Evolutionary conservation across 2,329 filamentous ascomycete species (phyloP), one percentile per base, ranked within the genome.

Genomic region (Trichothecium roseum): DNA sequence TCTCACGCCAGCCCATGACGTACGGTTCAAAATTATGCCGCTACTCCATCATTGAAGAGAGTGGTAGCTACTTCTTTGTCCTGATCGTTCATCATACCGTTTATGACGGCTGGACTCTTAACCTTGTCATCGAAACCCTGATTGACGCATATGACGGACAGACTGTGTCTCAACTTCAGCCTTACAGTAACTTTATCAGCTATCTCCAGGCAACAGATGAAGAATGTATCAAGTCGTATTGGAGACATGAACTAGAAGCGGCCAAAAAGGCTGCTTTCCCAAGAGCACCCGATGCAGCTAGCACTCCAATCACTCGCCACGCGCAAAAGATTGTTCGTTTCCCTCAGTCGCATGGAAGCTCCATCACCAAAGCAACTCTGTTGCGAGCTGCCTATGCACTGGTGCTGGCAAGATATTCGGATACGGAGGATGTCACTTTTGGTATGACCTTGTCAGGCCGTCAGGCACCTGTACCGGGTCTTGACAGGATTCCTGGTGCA

Each of bases 61-160:
- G 29, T 9, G 27, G 18, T 8, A 27, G 18, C 2, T 36, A 30
- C 2, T 33, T 17, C 13, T 39, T 47, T 16, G 30, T 46, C 14
- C 45, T 37, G 42, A 43, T 38, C 3, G 37, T 41, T 20, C 47
- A 49, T 17, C 68, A 72, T 39, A 60, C 60, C 12, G 48, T 70
- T 1, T 72, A 72, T 37, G 69, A 73, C 33, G 68, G 67, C 12
- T 69, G 66, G 62, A 64, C 59, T 1, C 60, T 66, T 57, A 57
- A 58, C 4, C 45, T 66, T 4, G 38, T 49, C 12, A 36, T 46
- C 13, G 36, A 38, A n/a, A 18, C 35, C 2, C 28, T 45, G 2
- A 22, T 32, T 7, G 30, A 31, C 16, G 35, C 38, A 5, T 45
- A 45, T 15, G 18, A 38, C 5, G 37, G 37, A 10, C 20, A n/a